Evolutionary conservation across 2,329 filamentous ascomycete species (phyloP), one percentile per base, ranked within the genome.

Genomic region (Lecanicillium sp.): DNA sequence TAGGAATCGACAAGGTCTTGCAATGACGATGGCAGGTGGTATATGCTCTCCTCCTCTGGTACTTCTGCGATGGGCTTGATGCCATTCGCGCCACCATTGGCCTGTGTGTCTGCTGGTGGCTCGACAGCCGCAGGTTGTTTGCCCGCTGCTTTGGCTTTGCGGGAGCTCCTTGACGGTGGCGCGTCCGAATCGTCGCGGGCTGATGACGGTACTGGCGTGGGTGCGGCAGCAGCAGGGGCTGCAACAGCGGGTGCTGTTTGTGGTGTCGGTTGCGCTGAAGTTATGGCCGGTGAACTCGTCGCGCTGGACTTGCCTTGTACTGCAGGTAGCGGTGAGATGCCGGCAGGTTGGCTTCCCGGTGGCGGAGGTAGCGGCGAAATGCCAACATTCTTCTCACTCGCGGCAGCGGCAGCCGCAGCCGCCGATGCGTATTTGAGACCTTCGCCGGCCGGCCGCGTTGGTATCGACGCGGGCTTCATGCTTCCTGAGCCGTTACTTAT

Each of bases 351-450:
- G 31, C 70, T 61, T 28, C 84, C 84, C 19, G 88, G 88, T 52
- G 92, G 92, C 45, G 92, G 90, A 40, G 92, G 92, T 54, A 97
- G 71, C 29, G 92, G 92, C 42, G 90, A 82, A 55, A 98, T 96
- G 18, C 92, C 92, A 20, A 97, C 83, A 57, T 83, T 90, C 66
- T 87, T 89, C 64, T 69, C 76, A 50, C 95, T 88, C 59, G 79
- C 88, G 33, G 89, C 87, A 1, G 92, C 90, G 0, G 90, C 92
- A 0, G 92, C 92, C 0, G 92, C 92, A 0, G 92, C 92, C 0
- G 92, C 92, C 28, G 92, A 97, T 32, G 92, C 92, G 58, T 98
- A 98, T 64, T 97, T 97, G 49, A 98, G 71, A 2, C 85, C 87
- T 59, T 97, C 90, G 34, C 88, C 88, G 4, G 87, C 84, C 6